Evolutionary conservation across 148 eudicot species (phyloP).

Genomic region (Rheum nobile): DNA sequence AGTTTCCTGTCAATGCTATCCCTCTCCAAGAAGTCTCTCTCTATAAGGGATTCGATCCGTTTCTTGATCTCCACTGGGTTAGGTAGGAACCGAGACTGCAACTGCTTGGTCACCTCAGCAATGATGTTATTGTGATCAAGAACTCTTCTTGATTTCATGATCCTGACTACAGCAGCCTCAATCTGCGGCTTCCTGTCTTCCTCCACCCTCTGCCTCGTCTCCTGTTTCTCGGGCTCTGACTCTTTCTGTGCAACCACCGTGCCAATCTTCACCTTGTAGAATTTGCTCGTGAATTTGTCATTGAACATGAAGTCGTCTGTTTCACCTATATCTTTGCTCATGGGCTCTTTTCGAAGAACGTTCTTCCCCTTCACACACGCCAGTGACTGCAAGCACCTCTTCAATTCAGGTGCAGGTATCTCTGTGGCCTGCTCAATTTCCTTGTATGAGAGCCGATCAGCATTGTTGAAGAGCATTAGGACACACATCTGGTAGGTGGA

Average conservation of each 20-base stretch:
- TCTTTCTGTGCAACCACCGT: constrained; percentile 81
- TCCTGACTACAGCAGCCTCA: constrained; percentile 76
- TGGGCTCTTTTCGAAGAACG: constrained; percentile 69
- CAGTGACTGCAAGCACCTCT: constrained; percentile 64
- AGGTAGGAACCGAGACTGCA: constrained; percentile 62
- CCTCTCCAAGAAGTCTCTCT: constrained; percentile 83
- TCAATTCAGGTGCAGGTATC: constrained; percentile 56
- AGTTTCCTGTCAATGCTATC: constrained; percentile 47
- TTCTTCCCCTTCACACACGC: constrained; percentile 81
- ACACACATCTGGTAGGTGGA: constrained; percentile 84
- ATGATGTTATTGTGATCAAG: constrained; percentile 67
- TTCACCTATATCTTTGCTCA: constrained; percentile 68
- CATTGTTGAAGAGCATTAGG: constrained; percentile 70
- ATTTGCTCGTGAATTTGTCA: constrained; percentile 70
- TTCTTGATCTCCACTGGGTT: constrained; percentile 84
- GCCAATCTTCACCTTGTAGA: constrained; percentile 74
- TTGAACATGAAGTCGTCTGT: constrained; percentile 50
- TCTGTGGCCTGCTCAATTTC: constrained; percentile 84
- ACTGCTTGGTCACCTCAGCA: constrained; percentile 69
- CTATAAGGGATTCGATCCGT: constrained; percentile 64
- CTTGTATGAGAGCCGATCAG: constrained; percentile 51
- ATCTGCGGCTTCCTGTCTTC: constrained; percentile 84
- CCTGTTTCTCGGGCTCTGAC: constrained; percentile 81
- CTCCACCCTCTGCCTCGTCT: constrained; percentile 74
- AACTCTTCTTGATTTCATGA: constrained; percentile 66